phyloP scores from a whole-genome alignment of 148 eudicot genomes.

The Silene latifolia region DNA sequence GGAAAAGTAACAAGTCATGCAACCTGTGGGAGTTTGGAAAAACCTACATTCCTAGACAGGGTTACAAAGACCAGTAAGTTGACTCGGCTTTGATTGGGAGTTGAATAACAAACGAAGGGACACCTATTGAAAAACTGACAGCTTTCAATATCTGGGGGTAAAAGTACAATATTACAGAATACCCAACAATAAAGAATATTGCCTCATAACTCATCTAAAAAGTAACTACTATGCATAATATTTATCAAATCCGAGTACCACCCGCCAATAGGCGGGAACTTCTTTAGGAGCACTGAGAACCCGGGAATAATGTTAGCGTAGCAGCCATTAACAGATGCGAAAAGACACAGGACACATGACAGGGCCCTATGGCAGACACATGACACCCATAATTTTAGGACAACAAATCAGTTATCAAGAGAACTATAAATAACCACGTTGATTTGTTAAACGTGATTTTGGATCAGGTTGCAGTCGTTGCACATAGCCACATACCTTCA shows the following conservation, averaged over 20 bases:
- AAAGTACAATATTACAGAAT: background rate
- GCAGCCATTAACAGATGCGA: background rate
- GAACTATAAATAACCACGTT: background rate
- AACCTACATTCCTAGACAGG: background rate
- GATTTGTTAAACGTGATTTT: background rate
- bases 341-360: background rate
- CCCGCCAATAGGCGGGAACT: background rate
- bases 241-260: background rate
- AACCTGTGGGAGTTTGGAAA: background rate
- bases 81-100: too few relatives aligned
- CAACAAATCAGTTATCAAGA: background rate
- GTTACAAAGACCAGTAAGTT: too few relatives aligned
- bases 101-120: too few relatives aligned
- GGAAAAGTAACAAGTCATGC: background rate
- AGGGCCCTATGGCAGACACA: too few relatives aligned
- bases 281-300: background rate
- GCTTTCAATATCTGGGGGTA: background rate
- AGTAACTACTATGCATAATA: too few relatives aligned
- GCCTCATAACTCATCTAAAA: background rate
- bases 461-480: background rate
- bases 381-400: too few relatives aligned
- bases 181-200: background rate
- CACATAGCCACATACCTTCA: conserved; percentile 84
- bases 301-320: background rate
- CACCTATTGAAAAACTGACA: too few relatives aligned